Evolutionary conservation across 495 filamentous ascomycete species (phyloP).

Genomic region (Aspergillus ostianus): DNA sequence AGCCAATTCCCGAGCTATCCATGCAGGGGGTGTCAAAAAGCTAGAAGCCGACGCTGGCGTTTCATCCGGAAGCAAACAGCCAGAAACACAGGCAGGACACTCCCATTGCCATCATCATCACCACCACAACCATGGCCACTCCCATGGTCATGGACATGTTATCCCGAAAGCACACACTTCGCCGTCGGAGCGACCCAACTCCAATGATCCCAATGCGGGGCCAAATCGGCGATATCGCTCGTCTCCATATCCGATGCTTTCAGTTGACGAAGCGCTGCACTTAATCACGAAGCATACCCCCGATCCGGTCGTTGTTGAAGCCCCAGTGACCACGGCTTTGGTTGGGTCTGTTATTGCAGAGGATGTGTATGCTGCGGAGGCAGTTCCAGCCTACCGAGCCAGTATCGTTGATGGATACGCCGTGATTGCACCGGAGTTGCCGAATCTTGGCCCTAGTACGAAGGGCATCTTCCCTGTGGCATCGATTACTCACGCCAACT

Average conservation of each 20-base stretch:
- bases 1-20: conserved; percentile 73
- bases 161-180: conserved; percentile 70
- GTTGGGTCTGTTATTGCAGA: conserved; percentile 78
- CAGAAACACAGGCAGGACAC: conserved; percentile 21
- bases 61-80: conserved; percentile 19
- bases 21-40: conserved; percentile 76
- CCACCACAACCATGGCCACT: conserved; percentile 49
- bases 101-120: conserved; percentile 54
- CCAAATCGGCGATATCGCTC: conserved; percentile 73
- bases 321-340: conserved; percentile 58
- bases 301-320: conserved; percentile 48
- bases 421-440: conserved; percentile 48
- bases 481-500: conserved; percentile 78
- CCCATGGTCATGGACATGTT: conserved; percentile 63
- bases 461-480: conserved; percentile 84
- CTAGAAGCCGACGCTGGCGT: conserved; percentile 84
- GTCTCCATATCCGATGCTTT: conserved; percentile 90
- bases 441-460: conserved; percentile 54
- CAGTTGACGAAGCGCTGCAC: conserved; percentile 76
- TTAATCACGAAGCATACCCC: conserved; percentile 71
- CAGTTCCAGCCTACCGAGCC: conserved; percentile 88
- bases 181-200: conserved; percentile 56
- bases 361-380: conserved; percentile 74
- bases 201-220: conserved; percentile 80
- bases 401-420: conserved; percentile 99